Evolutionary conservation across 2,329 filamentous ascomycete species (phyloP).

Genomic region (Clonostachys rhizophaga): DNA sequence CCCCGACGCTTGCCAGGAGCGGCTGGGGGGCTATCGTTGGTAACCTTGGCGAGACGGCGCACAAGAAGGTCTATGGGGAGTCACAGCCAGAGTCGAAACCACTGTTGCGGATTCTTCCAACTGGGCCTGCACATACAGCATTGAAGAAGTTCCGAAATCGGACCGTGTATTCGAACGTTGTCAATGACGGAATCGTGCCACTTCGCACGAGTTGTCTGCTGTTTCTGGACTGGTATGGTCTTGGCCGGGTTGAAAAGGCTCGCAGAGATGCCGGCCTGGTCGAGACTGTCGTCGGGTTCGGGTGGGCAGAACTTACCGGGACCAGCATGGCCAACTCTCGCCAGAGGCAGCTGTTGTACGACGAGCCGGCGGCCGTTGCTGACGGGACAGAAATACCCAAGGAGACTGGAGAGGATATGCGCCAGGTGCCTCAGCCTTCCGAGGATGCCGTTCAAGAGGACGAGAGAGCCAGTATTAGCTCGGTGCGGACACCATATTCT

Average conservation of each 20-base stretch:
- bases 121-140: conserved; percentile 83
- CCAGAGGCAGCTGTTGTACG: conserved; percentile 31
- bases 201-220: conserved; percentile 92
- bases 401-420: conserved; percentile 24
- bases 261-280: conserved; percentile 87
- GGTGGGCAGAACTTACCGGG: conserved; percentile 86
- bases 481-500: conserved; percentile 24
- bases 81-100: conserved; percentile 80
- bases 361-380: conserved; percentile 12
- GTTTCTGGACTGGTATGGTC: conserved; percentile 93
- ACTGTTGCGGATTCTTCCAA: conserved; percentile 81
- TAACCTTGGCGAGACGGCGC: conserved; percentile 67
- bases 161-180: conserved; percentile 93
- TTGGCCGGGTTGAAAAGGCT: conserved; percentile 92
- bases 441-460: conserved; percentile 64
- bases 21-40: conserved; percentile 87
- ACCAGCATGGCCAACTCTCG: conserved; percentile 49
- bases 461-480: conserved; percentile 52
- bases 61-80: conserved; percentile 54
- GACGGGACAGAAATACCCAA: conserved; percentile 27
- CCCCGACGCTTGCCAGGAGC: conserved; percentile 77
- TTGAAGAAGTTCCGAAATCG: conserved; percentile 84
- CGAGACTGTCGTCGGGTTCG: conserved; percentile 88
- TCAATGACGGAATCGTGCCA: conserved; percentile 96
- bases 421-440: conserved; percentile 67